Evolutionary conservation across 352 stramenopile genomes (phyloP), one percentile per base, ranked within the genome.

Genomic region (Globisporangium nunn): DNA sequence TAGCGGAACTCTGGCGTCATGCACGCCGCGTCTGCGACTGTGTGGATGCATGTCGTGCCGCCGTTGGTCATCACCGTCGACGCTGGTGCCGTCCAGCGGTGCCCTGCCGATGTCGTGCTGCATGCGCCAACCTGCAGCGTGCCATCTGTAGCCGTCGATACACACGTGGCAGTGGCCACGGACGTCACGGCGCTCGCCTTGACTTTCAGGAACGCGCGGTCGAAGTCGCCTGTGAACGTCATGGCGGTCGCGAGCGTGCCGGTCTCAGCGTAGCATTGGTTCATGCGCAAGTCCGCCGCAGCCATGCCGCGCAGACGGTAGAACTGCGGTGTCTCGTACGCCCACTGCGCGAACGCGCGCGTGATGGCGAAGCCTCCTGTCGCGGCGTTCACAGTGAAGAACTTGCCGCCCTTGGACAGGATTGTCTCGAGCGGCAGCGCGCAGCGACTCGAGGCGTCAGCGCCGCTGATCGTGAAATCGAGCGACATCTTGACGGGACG

Each of bases 401-500:
- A 66, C 54, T 69, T 68, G 56, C 61, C 65, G 23, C 45, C 43
- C 23, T 61, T 54, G 39, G 47, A 40, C 17, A 51, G 49, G 39
- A 72, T 33, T 14, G 59, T 49, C 33, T 66, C 48, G 29, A 62
- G 49, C 41, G 57, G 54, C 18, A 66, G 40, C 29, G 50, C 61
- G 49, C 65, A 72, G 31, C 55, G 65, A 41, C 61, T 61, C 28
- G 54, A 58, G n/a, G 58, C 15, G 14, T 47, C 45, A 1, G 59
- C 61, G 3, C 54, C 58, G 17, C 56, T 67, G 37, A 66, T 57
- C 17, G 63, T 71, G 29, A 65, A 74, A 49, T 74, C 67, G 15
- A 71, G 52, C 39, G 63, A 71, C 67, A 74, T 74, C 57, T 71
- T 71, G 23, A 74, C 50, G 0, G 67, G 67, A 1, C 67, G 67